These are phyloP conservation scores for Solanum chmielewskii DNA, from an alignment of 257 asterid species.

Conservation along the genomic window DNA sequence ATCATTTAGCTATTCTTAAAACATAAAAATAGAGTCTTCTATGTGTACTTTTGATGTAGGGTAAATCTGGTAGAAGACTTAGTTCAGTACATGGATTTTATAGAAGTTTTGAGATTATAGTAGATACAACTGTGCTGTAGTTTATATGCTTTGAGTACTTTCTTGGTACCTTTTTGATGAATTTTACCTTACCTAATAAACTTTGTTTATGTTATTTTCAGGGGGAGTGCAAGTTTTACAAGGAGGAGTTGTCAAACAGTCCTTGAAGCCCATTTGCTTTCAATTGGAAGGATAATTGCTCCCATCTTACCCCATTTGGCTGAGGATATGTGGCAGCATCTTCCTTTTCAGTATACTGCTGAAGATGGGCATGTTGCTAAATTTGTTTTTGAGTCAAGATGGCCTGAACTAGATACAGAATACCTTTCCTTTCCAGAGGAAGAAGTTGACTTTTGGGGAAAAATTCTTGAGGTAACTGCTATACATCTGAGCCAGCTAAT, in stretches of 20 bases:
- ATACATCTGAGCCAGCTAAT: background rate
- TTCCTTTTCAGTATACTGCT: constrained; percentile 59
- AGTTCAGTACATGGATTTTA: background rate
- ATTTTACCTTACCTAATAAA: background rate
- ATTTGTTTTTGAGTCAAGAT: constrained; percentile 71
- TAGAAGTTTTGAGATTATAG: background rate
- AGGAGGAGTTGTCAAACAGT: constrained; percentile 97
- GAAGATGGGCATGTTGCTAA: constrained; percentile 50
- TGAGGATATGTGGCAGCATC: constrained; percentile 95
- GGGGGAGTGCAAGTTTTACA: constrained; percentile 72
- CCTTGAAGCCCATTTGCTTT: constrained; percentile 66
- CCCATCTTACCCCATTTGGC: constrained; percentile 97
- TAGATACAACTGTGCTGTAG: background rate
- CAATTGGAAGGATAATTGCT: constrained; percentile 65
- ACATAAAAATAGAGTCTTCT: background rate
- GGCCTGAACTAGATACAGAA: constrained; percentile 57
- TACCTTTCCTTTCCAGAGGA: constrained; percentile 51
- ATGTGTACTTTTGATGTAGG: background rate
- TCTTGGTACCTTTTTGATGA: background rate
- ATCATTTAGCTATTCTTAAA: background rate
- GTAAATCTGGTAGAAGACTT: background rate
- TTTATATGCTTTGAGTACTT: background rate
- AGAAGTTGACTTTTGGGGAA: constrained; percentile 72
- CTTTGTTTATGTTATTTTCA: background rate
- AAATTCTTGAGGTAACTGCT: constrained; percentile 73